These are phyloP conservation scores for Steccherinum ochraceum DNA, from an alignment of 768 basidiomycete genomes.

Conservation along the genomic window DNA sequence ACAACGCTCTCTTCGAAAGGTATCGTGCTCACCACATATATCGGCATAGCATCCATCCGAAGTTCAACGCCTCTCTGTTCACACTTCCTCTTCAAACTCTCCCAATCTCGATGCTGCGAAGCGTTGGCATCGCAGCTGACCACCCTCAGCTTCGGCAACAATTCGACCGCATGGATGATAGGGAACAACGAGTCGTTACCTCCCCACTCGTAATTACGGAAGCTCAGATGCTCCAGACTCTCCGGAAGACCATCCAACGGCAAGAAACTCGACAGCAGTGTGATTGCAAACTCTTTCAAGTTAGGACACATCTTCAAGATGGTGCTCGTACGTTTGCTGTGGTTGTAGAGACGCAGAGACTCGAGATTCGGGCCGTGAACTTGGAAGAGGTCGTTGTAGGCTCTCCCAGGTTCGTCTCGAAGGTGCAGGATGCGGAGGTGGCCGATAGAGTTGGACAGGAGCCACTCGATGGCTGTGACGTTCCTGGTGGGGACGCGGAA, in stretches of 20 bases:
- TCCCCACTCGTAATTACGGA: conserved; percentile 25
- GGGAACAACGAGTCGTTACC: conserved; percentile 19
- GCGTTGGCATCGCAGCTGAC: conserved; percentile 30
- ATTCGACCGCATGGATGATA: conserved; percentile 26
- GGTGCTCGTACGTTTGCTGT: conserved; percentile 25
- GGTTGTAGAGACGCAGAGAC: conserved; percentile 36
- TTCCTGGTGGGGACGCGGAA: conserved; percentile 25
- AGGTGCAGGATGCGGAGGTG: conserved; percentile 36
- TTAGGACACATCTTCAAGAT: conserved; percentile 30
- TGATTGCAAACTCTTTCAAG: conserved; percentile 35
- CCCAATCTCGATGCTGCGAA: conserved; percentile 16
- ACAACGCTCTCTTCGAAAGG: too few species aligned
- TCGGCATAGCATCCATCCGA: conserved; percentile 21
- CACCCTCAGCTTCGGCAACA: conserved; percentile 28
- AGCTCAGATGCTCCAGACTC: conserved; percentile 34
- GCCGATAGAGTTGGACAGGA: conserved; percentile 28
- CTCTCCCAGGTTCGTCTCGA: conserved; percentile 27
- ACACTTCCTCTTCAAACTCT: conserved; percentile 23
- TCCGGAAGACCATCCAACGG: conserved; percentile 28
- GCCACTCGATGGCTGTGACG: conserved; percentile 25
- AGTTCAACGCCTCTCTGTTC: conserved; percentile 23
- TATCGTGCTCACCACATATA: conserved; percentile 31
- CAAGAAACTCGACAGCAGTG: conserved; percentile 29
- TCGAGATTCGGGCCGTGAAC: conserved; percentile 28
- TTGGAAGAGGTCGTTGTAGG: conserved; percentile 21